Percentiles rank a stretch among this genome's conserved stretches.
Evolutionary conservation across 768 basidiomycete species (phyloP).

Genomic region (Phlegmacium glaucopus): DNA sequence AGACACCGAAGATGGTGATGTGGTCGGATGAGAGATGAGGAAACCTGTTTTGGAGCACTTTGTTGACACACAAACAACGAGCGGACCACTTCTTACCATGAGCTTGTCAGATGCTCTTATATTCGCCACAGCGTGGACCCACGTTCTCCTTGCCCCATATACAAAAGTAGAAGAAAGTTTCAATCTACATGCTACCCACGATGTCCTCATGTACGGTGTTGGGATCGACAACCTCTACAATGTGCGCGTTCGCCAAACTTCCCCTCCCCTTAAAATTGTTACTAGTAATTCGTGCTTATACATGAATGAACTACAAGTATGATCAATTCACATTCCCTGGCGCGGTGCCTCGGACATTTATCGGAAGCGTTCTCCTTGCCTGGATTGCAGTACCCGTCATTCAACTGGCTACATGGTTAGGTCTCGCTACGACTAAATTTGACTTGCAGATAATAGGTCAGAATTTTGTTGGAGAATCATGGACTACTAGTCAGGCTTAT

Average conservation of each 20-base stretch:
- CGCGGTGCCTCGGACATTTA: slow-evolving; percentile 84
- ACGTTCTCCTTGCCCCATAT: slow-evolving; percentile 80
- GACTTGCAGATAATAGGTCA: slow-evolving; percentile 70
- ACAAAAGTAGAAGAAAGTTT: slow-evolving; percentile 99
- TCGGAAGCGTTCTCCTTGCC: slow-evolving; percentile 71
- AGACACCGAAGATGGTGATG: background rate
- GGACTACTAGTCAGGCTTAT: background rate
- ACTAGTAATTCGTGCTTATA: background rate
- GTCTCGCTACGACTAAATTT: slow-evolving; percentile 50
- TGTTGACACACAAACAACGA: background rate
- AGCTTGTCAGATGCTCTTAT: slow-evolving; percentile 44
- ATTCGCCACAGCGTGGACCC: slow-evolving; percentile 49
- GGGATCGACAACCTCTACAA: slow-evolving; percentile 36
- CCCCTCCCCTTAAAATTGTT: background rate
- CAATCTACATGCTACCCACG: slow-evolving; percentile 89
- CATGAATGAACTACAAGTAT: slow-evolving; percentile 48
- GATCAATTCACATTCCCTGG: slow-evolving; percentile 91
- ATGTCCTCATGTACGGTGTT: slow-evolving; percentile 77
- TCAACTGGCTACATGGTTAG: slow-evolving; percentile 35
- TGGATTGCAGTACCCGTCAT: slow-evolving; percentile 51
- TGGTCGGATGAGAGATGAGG: background rate
- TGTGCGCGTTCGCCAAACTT: slow-evolving; percentile 34
- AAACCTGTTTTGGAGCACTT: too few relatives aligned
- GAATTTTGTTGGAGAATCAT: slow-evolving; percentile 21
- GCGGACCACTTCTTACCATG: slow-evolving; percentile 18